These are phyloP conservation scores for Tolypocladium capitatum DNA, from an alignment of 2,329 filamentous ascomycete genomes.

Conservation along the genomic window DNA sequence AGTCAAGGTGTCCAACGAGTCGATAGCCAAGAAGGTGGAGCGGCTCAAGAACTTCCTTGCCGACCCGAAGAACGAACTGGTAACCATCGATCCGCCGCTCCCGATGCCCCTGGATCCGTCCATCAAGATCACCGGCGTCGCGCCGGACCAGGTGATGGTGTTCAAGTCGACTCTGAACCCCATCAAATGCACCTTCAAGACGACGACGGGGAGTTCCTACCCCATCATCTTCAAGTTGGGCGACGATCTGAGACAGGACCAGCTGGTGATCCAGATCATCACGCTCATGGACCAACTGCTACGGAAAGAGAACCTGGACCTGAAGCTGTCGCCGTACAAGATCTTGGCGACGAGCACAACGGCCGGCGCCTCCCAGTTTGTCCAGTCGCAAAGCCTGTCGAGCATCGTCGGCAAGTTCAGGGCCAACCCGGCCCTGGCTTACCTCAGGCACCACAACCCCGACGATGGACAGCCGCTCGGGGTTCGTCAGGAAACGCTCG, in stretches of 20 bases:
- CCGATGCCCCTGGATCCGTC: constrained; percentile 81
- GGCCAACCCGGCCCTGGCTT: constrained; percentile 59
- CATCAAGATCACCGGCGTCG: constrained; percentile 63
- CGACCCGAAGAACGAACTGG: constrained; percentile 81
- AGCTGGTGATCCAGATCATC: constrained; percentile 93
- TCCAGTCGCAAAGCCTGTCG: constrained; percentile 74
- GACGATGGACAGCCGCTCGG: constrained; percentile 71
- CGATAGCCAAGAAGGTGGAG: constrained; percentile 68
- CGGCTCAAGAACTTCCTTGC: constrained; percentile 71
- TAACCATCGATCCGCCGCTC: constrained; percentile 71
- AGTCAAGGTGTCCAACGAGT: constrained; percentile 67
- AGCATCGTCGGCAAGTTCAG: constrained; percentile 75
- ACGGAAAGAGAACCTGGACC: constrained; percentile 88
- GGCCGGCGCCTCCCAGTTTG: constrained; percentile 86
- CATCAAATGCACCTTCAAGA: constrained; percentile 83
- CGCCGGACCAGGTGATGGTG: constrained; percentile 74
- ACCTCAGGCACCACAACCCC: constrained; percentile 79
- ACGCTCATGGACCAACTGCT: constrained; percentile 94
- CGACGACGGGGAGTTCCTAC: constrained; percentile 62
- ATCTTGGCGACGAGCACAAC: constrained; percentile 85
- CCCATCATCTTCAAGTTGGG: constrained; percentile 95
- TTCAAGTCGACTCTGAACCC: constrained; percentile 94
- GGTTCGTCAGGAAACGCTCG: constrained; percentile 81
- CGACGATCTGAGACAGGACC: constrained; percentile 91
- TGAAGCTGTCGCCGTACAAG: constrained; percentile 91